phyloP scores from a whole-genome alignment of 2,329 filamentous ascomycete species.

The Mollisiaceae sp. region DNA sequence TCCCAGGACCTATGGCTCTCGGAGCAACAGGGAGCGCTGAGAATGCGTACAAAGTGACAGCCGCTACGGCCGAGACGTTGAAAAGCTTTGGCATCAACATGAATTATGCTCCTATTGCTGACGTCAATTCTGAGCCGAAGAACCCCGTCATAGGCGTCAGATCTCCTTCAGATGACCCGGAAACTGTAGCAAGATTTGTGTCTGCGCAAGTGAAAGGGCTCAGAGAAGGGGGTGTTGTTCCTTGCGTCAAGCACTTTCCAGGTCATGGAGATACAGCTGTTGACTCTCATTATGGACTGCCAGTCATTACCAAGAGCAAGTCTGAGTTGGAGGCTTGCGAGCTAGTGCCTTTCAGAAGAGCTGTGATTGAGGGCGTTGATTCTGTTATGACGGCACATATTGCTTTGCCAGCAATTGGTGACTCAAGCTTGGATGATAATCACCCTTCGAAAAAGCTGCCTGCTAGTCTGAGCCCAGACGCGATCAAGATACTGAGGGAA shows the following conservation, averaged over 20 bases:
- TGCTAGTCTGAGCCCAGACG: slow-evolving; percentile 46
- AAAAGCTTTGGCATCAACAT: slow-evolving; percentile 50
- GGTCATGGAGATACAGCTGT: slow-evolving; percentile 51
- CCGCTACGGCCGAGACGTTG: slow-evolving; percentile 47
- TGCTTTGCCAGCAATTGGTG: slow-evolving; percentile 43
- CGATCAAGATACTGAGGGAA: slow-evolving; percentile 46
- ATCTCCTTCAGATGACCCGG: slow-evolving; percentile 49
- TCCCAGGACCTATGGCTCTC: slow-evolving; percentile 51
- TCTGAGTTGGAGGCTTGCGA: slow-evolving; percentile 48
- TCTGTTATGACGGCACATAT: slow-evolving; percentile 53
- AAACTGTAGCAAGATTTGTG: slow-evolving; percentile 48
- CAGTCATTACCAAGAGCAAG: slow-evolving; percentile 46
- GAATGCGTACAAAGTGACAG: slow-evolving; percentile 45
- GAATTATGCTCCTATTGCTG: slow-evolving; percentile 52
- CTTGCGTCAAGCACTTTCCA: slow-evolving; percentile 52
- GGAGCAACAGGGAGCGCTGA: slow-evolving; percentile 46
- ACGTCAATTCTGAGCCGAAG: slow-evolving; percentile 50
- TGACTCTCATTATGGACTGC: slow-evolving; percentile 50
- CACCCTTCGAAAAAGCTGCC: slow-evolving; percentile 39
- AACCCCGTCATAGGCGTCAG: slow-evolving; percentile 51
- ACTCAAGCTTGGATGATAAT: slow-evolving; percentile 16
- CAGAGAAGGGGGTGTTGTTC: slow-evolving; percentile 46
- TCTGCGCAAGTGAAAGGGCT: slow-evolving; percentile 47
- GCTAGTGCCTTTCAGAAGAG: slow-evolving; percentile 50
- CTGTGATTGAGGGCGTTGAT: slow-evolving; percentile 48